Evolutionary conservation across 164 flowering plant genomes (phyloP), one percentile per base, ranked within the genome.

Genomic region (Santalum album): DNA sequence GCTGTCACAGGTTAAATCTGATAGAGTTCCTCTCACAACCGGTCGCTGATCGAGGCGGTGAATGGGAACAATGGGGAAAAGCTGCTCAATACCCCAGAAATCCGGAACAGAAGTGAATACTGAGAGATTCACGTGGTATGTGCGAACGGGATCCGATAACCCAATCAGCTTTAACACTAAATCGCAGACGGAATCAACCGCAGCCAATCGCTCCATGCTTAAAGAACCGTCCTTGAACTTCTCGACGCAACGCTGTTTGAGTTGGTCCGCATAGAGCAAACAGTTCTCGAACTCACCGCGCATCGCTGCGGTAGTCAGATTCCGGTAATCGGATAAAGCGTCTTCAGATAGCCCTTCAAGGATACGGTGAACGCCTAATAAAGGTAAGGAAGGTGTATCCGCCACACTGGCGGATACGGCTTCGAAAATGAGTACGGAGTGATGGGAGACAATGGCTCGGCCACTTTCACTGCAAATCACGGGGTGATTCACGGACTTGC

Each of bases 1-100:
- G 61, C 99, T 94, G 55, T 94, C 99, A 64, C 99, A 94, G 0
- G 99, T 94, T 14, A 94, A 66, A 66, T 94, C 99, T 1, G 97
- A 94, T 14, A 94, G 62, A 39, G 85, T 65, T 25, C 90, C 99
- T 50, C 71, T 73, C 57, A 71, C 80, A 1, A 62, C 66, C 1
- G 99, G 99, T 71, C 74, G 67, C 52, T 94, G 65, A 29, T 81
- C 89, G 1, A 80, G 90, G 9, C 76, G 69, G 55, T 94, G 99
- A 51, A 94, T 90, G 0, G 99, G 99, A 14, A 90, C 67, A 14
- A 94, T 84, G 1, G 99, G 99, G 53, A 90, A 94, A 39, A 82
- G 60, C 79, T 94, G 99, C 2, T 73, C 95, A 38, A 94, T 87
- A 7, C 84, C 96, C 97, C 99, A 94, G 65, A 82, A 84, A 70